Conservation (phyloP, 2,329 filamentous ascomycete genomes). For the Fusarium kyushuense region DNA sequence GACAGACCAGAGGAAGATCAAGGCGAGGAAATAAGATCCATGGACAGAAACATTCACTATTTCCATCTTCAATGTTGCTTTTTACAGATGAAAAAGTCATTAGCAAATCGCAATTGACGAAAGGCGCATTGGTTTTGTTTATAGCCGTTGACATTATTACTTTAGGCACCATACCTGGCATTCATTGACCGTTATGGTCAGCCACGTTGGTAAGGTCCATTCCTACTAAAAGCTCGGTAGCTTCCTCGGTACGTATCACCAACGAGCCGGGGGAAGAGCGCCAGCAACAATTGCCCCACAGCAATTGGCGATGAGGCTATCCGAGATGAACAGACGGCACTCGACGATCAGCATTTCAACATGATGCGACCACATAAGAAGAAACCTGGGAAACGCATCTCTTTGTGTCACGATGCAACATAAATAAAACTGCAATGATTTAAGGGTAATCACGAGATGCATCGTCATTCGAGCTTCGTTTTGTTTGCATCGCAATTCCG, state of each 20-base stretch:
- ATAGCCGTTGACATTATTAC: not conserved
- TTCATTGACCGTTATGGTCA: slow-evolving; percentile 27
- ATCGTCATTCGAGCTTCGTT: not conserved
- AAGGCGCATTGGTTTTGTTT: not conserved
- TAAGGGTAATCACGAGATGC: not conserved
- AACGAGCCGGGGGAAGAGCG: slow-evolving; percentile 18
- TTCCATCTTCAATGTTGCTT: not conserved
- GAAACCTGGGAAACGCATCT: not conserved
- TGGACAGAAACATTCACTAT: not conserved
- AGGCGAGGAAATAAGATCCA: slow-evolving; percentile 19
- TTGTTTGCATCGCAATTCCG: not conserved
- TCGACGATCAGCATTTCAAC: slow-evolving; percentile 33
- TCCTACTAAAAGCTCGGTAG: not conserved
- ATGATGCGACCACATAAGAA: slow-evolving; percentile 6
- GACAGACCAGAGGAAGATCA: slow-evolving; percentile 8
- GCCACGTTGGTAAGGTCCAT: slow-evolving; percentile 28
- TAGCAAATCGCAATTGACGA: not conserved
- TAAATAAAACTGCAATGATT: not conserved
- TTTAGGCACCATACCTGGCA: no score
- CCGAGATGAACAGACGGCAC: slow-evolving; percentile 29
- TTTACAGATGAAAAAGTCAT: not conserved
- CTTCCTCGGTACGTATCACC: slow-evolving; percentile 21
- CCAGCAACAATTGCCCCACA: slow-evolving; percentile 27
- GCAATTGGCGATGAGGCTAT: slow-evolving; percentile 29
- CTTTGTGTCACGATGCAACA: not conserved